These are phyloP conservation scores for Tritrichomonas foetus DNA, from an alignment of 208 protist species.

Conservation along the genomic window DNA sequence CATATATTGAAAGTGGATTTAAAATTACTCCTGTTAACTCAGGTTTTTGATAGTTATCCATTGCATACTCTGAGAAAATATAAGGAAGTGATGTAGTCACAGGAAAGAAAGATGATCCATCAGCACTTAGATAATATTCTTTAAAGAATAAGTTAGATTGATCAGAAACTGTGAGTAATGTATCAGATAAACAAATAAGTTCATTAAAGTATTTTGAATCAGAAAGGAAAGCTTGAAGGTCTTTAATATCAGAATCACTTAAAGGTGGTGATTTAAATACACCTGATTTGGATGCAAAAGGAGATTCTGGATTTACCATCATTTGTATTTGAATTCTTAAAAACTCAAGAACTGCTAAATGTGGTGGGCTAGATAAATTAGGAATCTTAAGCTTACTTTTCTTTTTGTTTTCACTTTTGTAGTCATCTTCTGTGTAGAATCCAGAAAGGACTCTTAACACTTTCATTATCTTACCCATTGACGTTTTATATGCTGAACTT, in stretches of 20 bases:
- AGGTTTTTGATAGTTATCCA: background rate
- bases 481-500: background rate
- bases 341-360: background rate
- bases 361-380: background rate
- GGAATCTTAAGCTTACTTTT: background rate
- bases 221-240: background rate
- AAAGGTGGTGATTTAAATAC: background rate
- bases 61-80: background rate
- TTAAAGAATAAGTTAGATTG: constrained; percentile 22
- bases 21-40: background rate
- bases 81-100: background rate
- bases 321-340: background rate
- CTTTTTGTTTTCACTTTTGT: background rate
- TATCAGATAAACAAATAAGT: background rate
- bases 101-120: background rate
- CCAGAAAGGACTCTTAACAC: background rate
- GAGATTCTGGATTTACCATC: background rate
- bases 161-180: background rate
- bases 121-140: background rate
- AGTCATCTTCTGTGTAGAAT: background rate
- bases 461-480: background rate
- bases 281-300: background rate
- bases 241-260: background rate
- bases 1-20: constrained; percentile 11
- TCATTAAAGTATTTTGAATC: background rate